phyloP scores from a whole-genome alignment of 2,329 filamentous ascomycete genomes.

The Beauveria sp. region DNA sequence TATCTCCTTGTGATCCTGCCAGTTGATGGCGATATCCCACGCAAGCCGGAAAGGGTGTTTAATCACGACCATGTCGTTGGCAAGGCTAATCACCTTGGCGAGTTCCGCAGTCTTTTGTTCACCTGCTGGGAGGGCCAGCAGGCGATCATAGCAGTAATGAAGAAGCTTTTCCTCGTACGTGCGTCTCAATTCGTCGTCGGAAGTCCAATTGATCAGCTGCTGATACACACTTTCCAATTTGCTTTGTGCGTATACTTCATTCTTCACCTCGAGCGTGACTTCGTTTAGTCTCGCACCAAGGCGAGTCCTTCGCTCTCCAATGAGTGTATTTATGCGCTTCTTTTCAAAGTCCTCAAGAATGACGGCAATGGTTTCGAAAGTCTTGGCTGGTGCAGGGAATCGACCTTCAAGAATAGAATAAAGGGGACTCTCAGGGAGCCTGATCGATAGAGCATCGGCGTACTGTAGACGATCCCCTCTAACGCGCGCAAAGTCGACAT shows the following conservation, averaged over 20 bases:
- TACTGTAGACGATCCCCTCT: constrained; percentile 68
- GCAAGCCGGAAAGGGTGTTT: constrained; percentile 83
- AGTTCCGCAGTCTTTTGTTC: constrained; percentile 62
- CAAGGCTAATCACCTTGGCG: constrained; percentile 64
- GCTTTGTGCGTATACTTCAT: constrained; percentile 71
- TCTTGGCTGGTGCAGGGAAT: constrained; percentile 69
- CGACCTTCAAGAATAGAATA: constrained; percentile 80
- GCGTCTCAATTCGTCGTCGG: constrained; percentile 75
- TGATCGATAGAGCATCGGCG: constrained; percentile 65
- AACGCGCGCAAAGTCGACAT: constrained; percentile 63
- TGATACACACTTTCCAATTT: constrained; percentile 74
- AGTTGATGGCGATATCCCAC: constrained; percentile 87
- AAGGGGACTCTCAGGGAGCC: constrained; percentile 72
- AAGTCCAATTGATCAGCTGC: constrained; percentile 82
- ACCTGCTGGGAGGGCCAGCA: constrained; percentile 59
- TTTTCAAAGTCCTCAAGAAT: constrained; percentile 82
- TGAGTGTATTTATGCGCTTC: constrained; percentile 80
- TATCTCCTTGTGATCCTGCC: constrained; percentile 70
- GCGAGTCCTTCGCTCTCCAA: constrained; percentile 80
- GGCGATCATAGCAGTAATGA: constrained; percentile 68
- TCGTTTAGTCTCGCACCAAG: constrained; percentile 77
- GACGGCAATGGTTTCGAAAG: constrained; percentile 74
- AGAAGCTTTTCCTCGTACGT: constrained; percentile 87
- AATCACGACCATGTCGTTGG: constrained; percentile 91
- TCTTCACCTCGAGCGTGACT: constrained; percentile 79